Base-by-base conservation (phyloP, 148 eudicot species). In the Chenopodium formosanum region DNA sequence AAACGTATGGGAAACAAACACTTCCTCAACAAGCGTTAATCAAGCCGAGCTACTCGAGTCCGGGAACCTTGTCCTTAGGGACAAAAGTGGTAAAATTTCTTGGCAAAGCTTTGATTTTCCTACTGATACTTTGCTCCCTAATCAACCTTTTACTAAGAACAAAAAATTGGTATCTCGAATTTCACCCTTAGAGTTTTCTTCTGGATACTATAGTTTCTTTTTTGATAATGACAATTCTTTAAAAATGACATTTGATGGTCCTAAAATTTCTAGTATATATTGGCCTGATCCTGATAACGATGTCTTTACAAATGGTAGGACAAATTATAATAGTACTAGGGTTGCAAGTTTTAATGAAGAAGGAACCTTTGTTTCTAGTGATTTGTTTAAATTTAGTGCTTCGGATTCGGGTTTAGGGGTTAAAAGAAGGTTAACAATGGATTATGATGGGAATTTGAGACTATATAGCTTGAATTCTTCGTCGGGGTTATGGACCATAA, bases 391-490 rank as follows among this genome's bases (percentile, higher is more conserved):
- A 29, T 81, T 91, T 52, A 85, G 67, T 23, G 85, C 90, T 19
- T 71, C 85, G 8, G 96, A 92, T 58, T 25, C 37, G 68, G 96
- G 89, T 19, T 32, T 65, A 23, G 85, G 84, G 63, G 66, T 89
- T 37, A 86, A 86, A 29, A 83, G 94, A 63, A 70, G 92, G 77
- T 66, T 91, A 67, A 91, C 88, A 9, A 69, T 91, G 48, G 90
- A 91, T 68, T 76, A 72, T 62, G 92, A 91, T 83, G 92, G 94
- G 29, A 91, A 91, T 78, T 70, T 91, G 25, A 89, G 94, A 83
- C 80, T 87, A 25, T 89, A 91, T 79, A 90, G 91, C 85, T 87
- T 91, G 87, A 79, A 86, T 29, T 73, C 83, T 70, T 68, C 63
- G 11, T 79, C 88, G 1, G 84, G 90, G 16, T 27, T 40, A 19